phyloP scores from a whole-genome alignment of 2,329 filamentous ascomycete genomes.

The Beauveria rudraprayagi region DNA sequence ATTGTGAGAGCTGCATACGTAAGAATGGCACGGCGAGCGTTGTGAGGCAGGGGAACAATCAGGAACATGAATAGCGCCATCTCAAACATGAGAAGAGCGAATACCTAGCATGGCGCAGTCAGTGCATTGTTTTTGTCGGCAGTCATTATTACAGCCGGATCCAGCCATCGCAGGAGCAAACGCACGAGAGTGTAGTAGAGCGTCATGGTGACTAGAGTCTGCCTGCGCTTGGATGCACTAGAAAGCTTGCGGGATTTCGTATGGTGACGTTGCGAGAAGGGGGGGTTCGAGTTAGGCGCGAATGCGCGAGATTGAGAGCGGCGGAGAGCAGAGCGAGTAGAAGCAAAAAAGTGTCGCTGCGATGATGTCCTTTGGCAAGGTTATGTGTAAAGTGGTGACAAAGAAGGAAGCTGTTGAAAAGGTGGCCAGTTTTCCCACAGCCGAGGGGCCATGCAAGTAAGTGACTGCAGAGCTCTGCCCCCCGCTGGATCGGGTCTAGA shows the following conservation, averaged over 20 bases:
- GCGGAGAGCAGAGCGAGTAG: neutral
- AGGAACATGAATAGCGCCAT: slow-evolving; percentile 74
- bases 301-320: neutral
- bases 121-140: slow-evolving; percentile 14
- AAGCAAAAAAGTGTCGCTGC: neutral
- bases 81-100: slow-evolving; percentile 73
- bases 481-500: slow-evolving; percentile 6
- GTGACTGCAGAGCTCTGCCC: neutral
- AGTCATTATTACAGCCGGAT: neutral
- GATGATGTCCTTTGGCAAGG: neutral
- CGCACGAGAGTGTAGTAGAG: slow-evolving; percentile 50
- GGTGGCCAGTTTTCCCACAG: slow-evolving; percentile 4
- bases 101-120: slow-evolving; percentile 51
- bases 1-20: slow-evolving; percentile 36
- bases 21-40: slow-evolving; percentile 76
- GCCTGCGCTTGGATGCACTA: neutral
- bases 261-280: neutral
- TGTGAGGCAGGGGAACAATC: slow-evolving; percentile 83
- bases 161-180: slow-evolving; percentile 4
- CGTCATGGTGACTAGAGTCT: slow-evolving; percentile 38
- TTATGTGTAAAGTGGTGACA: neutral
- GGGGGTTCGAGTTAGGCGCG: neutral
- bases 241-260: neutral
- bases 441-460: neutral
- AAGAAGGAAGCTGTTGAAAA: slow-evolving; percentile 1